Base-by-base conservation (phyloP, 2,329 filamentous ascomycete species). In the Blumeria hordei region DNA sequence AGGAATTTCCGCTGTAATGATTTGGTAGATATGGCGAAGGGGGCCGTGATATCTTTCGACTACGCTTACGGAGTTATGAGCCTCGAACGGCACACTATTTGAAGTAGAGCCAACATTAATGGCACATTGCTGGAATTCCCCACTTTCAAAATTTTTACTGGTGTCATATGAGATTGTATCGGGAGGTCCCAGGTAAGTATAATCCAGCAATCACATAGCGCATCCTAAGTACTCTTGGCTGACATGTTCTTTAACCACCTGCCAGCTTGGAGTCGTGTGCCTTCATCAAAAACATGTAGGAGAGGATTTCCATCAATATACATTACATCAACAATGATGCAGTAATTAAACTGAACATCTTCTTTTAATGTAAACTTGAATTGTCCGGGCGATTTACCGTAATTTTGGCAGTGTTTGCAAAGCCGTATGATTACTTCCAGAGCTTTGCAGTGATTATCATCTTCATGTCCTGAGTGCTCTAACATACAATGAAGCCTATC, bases 141-240 rank as follows among this genome's bases (percentile, higher is more conserved):
- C n/a, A n/a, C n/a, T n/a, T n/a, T n/a, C n/a, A n/a, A n/a, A n/a
- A n/a, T n/a, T n/a, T n/a, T 49, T 49, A 33, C 45, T 32, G 3
- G 45, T 4, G 16, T 49, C 18, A n/a, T 49, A 32, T 8, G 9
- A 10, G 34, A 49, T 33, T 32, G 14, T 2, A 33, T 49, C 45
- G 6, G 41, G 54, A 1, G 55, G 56, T 2, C 56, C 43, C 32
- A 52, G 34, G 34, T 58, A 58, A 3, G 45, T 58, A 21, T 58
- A 0, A 56, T 56, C 53, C 45, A 58, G 32, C 33, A 58, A 8
- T 12, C 33, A 7, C 56, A 1, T 37, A 58, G 28, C 6, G 36
- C 33, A 32, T 57, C 43, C 41, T 43, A 57, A 1, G 34, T 54
- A 44, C 54, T 32, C 18, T 49, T 54, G 4, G 50, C 39, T 14